phyloP scores from a whole-genome alignment of 2,329 filamentous ascomycete species.

The Tolypocladium ovalisporum region DNA sequence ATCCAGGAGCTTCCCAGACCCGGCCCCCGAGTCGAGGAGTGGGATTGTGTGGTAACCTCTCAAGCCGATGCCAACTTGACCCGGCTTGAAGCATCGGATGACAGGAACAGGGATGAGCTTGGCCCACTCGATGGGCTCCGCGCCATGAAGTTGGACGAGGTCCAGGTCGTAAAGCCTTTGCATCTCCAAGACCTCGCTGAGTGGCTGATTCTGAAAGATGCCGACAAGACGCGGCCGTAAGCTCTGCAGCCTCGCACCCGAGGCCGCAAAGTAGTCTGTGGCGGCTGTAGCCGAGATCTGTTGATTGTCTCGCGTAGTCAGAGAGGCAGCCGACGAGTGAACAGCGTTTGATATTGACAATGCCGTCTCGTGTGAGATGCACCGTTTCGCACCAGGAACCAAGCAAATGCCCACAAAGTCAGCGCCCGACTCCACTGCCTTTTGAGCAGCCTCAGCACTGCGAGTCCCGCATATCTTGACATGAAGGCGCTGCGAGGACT shows the following conservation, averaged over 20 bases:
- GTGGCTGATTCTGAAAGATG: constrained; percentile 85
- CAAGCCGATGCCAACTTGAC: constrained; percentile 57
- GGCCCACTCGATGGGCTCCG: constrained; percentile 89
- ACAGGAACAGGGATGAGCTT: constrained; percentile 84
- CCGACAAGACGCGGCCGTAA: constrained; percentile 71
- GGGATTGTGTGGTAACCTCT: constrained; percentile 77
- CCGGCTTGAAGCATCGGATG: constrained; percentile 72
- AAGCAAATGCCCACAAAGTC: constrained; percentile 91
- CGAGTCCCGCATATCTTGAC: constrained; percentile 96
- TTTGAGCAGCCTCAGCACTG: constrained; percentile 65
- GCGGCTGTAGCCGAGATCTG: constrained; percentile 21
- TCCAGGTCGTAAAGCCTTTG: constrained; percentile 70
- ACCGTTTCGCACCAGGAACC: constrained; percentile 70
- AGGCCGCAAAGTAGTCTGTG: constrained; percentile 61
- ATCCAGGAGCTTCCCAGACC: constrained; percentile 72
- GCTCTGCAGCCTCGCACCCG: constrained; percentile 35
- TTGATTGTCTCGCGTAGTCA: constrained; percentile 19
- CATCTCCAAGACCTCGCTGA: constrained; percentile 70
- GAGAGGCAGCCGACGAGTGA: constrained; percentile 50
- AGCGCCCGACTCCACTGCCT: constrained; percentile 76
- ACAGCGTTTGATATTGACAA: constrained; percentile 70
- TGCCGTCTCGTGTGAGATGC: constrained; percentile 68
- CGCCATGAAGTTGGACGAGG: constrained; percentile 84
- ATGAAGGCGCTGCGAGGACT: constrained; percentile 40
- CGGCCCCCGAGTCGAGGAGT: constrained; percentile 77